phyloP scores from a whole-genome alignment of 1,139 yeast genomes.

The Zygosaccharomyces sapae region DNA sequence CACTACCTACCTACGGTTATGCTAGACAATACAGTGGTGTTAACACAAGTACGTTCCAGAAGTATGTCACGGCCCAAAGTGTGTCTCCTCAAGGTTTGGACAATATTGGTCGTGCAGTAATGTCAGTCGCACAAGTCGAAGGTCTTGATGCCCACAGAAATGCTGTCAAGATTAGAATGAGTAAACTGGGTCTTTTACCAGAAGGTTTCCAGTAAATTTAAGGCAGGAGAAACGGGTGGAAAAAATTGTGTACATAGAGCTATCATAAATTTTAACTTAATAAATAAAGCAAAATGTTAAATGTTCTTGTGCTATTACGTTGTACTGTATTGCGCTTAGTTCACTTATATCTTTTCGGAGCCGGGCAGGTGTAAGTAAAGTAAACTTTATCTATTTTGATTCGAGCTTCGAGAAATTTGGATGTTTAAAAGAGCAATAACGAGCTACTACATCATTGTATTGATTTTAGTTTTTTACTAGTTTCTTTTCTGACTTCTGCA shows the following conservation, averaged over 20 bases:
- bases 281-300: too few relatives aligned
- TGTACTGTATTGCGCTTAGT: neutral
- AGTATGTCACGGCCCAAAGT: constrained; percentile 89
- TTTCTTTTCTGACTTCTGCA: neutral
- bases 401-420: neutral
- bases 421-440: neutral
- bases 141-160: constrained; percentile 96
- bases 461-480: neutral
- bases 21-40: constrained; percentile 98
- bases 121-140: constrained; percentile 94
- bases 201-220: constrained; percentile 28
- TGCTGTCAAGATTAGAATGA: constrained; percentile 92
- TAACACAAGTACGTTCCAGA: constrained; percentile 91
- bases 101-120: constrained; percentile 90
- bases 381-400: neutral
- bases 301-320: neutral
- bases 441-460: neutral
- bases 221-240: constrained; percentile 1
- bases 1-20: constrained; percentile 96
- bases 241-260: constrained; percentile 8
- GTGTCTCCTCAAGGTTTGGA: constrained; percentile 79
- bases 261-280: neutral
- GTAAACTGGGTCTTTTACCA: constrained; percentile 54
- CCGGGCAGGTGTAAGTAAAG: neutral
- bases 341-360: neutral